These are phyloP conservation scores for Hypoxylon crocopeplum DNA, from an alignment of 495 filamentous ascomycete genomes.

Conservation along the genomic window DNA sequence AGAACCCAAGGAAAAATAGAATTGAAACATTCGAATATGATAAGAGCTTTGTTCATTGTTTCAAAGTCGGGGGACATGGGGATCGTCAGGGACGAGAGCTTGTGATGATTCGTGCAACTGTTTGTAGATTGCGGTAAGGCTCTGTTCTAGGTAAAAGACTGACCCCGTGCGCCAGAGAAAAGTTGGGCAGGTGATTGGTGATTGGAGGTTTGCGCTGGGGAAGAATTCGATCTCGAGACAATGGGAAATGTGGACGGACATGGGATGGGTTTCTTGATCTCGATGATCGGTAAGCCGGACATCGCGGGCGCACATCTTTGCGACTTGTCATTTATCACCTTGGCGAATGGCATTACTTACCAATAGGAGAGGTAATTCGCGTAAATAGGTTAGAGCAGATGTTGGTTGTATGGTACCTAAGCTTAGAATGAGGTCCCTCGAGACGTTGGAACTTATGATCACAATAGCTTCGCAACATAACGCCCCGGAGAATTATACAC, in stretches of 20 bases:
- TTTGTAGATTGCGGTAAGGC: too few species aligned
- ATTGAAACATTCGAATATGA: not conserved
- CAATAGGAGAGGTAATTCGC: constrained; percentile 8
- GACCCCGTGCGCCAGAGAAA: not conserved
- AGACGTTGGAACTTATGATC: too few species aligned
- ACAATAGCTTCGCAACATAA: too few species aligned
- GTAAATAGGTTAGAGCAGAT: constrained; percentile 4
- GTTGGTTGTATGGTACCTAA: constrained; percentile 1
- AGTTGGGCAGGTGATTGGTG: not conserved
- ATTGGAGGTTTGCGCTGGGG: not conserved
- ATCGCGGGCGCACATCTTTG: too few species aligned
- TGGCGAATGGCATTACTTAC: constrained; percentile 5
- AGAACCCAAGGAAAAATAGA: too few species aligned
- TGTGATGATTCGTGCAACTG: not conserved
- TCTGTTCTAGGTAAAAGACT: too few species aligned
- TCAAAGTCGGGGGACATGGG: not conserved
- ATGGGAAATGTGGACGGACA: constrained; percentile 25
- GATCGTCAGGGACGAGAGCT: constrained; percentile 16
- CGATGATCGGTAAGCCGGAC: constrained; percentile 12
- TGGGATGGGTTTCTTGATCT: constrained; percentile 22
- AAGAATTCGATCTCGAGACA: constrained; percentile 29
- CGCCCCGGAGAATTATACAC: too few species aligned
- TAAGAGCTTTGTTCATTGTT: not conserved
- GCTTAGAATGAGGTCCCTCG: constrained; percentile 28
- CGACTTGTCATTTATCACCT: constrained; percentile 7